These are phyloP conservation scores for Lablab purpureus DNA, from an alignment of 306 rosid genomes.

Conservation along the genomic window DNA sequence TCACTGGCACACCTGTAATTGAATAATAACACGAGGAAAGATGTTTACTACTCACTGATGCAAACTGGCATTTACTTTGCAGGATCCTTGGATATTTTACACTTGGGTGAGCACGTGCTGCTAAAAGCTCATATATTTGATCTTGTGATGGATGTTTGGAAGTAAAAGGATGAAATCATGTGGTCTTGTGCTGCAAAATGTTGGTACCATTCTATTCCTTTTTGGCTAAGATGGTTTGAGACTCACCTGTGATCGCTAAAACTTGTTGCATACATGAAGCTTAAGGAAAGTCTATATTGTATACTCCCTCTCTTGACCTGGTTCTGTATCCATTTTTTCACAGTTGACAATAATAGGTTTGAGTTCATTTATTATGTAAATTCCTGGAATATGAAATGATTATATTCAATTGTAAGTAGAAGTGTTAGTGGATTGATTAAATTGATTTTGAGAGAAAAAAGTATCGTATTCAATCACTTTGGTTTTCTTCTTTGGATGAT, in stretches of 20 bases:
- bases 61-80: constrained; percentile 31
- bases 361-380: constrained; percentile 44
- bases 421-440: not conserved
- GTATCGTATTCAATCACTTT: too few species aligned
- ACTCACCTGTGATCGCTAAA: constrained; percentile 19
- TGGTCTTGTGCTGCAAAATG: constrained; percentile 34
- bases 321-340: constrained; percentile 25
- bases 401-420: constrained; percentile 24
- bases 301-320: constrained; percentile 14
- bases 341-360: not conserved
- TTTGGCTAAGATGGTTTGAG: constrained; percentile 41
- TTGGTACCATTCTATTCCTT: constrained; percentile 31
- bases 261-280: constrained; percentile 43
- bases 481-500: not conserved
- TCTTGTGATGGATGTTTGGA: constrained; percentile 5
- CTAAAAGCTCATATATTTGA: constrained; percentile 12
- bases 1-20: not conserved
- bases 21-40: constrained; percentile 12
- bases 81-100: constrained; percentile 61
- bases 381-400: constrained; percentile 28
- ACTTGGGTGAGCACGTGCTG: constrained; percentile 43
- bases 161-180: constrained; percentile 23
- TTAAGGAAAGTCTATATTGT: constrained; percentile 12
- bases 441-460: not conserved
- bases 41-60: constrained; percentile 32